Conservation (phyloP, 768 basidiomycete species). For the Paxillus ammoniavirescens region DNA sequence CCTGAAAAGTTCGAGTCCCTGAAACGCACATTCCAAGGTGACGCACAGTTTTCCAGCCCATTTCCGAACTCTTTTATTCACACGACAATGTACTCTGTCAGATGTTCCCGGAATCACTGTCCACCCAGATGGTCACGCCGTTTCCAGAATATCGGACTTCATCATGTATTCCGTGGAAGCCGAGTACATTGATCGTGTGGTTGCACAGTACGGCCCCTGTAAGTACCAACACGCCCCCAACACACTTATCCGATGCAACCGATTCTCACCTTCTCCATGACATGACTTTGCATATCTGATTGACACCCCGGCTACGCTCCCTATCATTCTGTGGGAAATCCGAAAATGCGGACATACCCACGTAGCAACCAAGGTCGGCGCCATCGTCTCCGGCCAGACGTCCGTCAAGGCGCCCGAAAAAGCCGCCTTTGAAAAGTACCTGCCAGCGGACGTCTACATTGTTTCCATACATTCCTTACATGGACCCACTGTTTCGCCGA, state of each 20-base stretch:
- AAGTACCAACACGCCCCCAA: conserved; percentile 24
- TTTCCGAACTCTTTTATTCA: conserved; percentile 6
- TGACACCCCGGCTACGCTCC: background rate
- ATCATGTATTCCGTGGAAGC: conserved; percentile 97
- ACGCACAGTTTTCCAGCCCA: background rate
- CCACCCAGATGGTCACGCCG: conserved; percentile 78
- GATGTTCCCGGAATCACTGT: conserved; percentile 63
- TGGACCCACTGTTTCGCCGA: conserved; percentile 84
- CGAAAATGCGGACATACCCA: background rate
- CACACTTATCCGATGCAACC: background rate
- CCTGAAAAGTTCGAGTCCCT: conserved; percentile 71
- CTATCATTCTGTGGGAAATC: background rate
- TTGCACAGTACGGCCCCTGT: conserved; percentile 91
- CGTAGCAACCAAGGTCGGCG: conserved; percentile 86
- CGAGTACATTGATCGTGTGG: conserved; percentile 80
- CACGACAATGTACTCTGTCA: conserved; percentile 23
- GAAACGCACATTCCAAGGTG: conserved; percentile 59
- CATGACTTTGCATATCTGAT: background rate
- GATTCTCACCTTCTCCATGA: background rate
- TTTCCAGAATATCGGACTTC: conserved; percentile 87
- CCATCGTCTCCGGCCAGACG: conserved; percentile 94
- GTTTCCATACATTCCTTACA: conserved; percentile 94
- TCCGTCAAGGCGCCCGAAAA: conserved; percentile 96
- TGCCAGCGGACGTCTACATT: conserved; percentile 85
- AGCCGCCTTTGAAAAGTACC: conserved; percentile 82